phyloP scores from a whole-genome alignment of 2,329 filamentous ascomycete genomes.

The Knufia petricola region DNA sequence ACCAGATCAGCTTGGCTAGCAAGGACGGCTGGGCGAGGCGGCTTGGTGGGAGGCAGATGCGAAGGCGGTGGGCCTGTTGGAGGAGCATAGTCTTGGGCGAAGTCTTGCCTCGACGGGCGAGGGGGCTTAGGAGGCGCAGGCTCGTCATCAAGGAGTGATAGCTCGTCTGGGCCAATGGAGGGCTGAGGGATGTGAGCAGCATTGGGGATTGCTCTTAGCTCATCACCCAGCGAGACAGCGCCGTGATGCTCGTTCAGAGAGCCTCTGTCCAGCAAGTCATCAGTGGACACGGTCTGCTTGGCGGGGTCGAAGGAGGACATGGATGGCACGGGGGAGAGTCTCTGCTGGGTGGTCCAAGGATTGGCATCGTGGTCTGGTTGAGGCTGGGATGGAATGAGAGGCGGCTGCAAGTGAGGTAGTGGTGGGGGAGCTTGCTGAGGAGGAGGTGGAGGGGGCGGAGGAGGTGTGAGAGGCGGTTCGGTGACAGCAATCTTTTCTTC shows the following conservation, averaged over 20 bases:
- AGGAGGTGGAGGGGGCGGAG: slow-evolving; percentile 8
- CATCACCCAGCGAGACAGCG: not conserved
- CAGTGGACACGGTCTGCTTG: slow-evolving; percentile 17
- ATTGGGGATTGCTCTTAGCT: slow-evolving; percentile 4
- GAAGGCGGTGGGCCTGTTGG: slow-evolving; percentile 9
- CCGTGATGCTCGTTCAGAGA: not conserved
- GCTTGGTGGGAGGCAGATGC: slow-evolving; percentile 15
- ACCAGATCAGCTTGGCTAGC: slow-evolving; percentile 27
- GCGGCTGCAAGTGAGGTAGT: slow-evolving; percentile 5
- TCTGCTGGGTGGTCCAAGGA: slow-evolving; percentile 16
- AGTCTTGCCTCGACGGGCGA: slow-evolving; percentile 9
- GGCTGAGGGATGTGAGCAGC: not conserved
- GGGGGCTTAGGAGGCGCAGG: slow-evolving; percentile 13
- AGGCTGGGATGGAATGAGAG: slow-evolving; percentile 4
- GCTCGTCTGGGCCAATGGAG: slow-evolving; percentile 6
- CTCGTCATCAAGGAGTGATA: slow-evolving; percentile 19
- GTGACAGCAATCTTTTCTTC: not conserved
- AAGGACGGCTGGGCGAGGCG: slow-evolving; percentile 16
- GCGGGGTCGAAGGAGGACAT: slow-evolving; percentile 16
- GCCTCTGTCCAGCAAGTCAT: slow-evolving; percentile 17
- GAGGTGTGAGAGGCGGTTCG: not conserved
- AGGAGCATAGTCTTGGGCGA: slow-evolving; percentile 8
- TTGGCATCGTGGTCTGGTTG: slow-evolving; percentile 13
- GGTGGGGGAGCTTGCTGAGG: slow-evolving; percentile 1
- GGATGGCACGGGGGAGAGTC: slow-evolving; percentile 12